A percentile compares a stretch with the other conserved stretches of the same genome.
Evolutionary conservation across 2,329 filamentous ascomycete genomes (phyloP).

Genomic region (Meredithiella fracta): DNA sequence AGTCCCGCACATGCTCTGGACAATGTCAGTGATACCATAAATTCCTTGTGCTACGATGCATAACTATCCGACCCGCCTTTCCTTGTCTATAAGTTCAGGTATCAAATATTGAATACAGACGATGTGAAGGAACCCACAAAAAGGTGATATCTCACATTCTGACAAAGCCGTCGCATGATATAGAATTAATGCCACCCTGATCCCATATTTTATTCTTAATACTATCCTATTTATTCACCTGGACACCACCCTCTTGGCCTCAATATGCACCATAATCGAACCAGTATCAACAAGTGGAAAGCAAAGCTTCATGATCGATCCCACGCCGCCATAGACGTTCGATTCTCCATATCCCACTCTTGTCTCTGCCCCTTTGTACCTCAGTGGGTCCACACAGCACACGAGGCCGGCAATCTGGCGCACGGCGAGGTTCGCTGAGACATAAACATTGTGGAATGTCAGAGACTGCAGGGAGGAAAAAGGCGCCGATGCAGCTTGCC

Average conservation of each 20-base stretch:
- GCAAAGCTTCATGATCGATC: neutral
- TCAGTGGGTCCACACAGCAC: neutral
- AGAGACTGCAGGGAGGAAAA: neutral
- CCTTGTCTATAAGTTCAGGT: neutral
- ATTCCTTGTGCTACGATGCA: neutral
- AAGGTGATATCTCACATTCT: neutral
- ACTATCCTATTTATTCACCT: too few species aligned
- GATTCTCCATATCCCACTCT: neutral
- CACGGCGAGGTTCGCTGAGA: neutral
- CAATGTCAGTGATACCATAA: neutral
- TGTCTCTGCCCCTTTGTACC: neutral
- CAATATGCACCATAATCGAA: neutral
- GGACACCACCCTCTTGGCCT: neutral
- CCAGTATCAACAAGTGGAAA: neutral
- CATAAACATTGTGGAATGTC: neutral
- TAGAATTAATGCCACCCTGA: too few species aligned
- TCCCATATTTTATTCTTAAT: too few species aligned
- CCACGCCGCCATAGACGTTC: neutral
- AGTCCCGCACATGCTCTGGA: neutral
- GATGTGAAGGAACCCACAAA: too few species aligned
- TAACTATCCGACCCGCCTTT: neutral
- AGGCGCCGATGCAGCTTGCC: slow-evolving; percentile 6
- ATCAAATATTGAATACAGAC: too few species aligned
- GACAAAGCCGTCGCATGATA: too few species aligned
- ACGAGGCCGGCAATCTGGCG: neutral